Conservation (phyloP, 805 yeast genomes). For the Wickerhamiella galacta region DNA sequence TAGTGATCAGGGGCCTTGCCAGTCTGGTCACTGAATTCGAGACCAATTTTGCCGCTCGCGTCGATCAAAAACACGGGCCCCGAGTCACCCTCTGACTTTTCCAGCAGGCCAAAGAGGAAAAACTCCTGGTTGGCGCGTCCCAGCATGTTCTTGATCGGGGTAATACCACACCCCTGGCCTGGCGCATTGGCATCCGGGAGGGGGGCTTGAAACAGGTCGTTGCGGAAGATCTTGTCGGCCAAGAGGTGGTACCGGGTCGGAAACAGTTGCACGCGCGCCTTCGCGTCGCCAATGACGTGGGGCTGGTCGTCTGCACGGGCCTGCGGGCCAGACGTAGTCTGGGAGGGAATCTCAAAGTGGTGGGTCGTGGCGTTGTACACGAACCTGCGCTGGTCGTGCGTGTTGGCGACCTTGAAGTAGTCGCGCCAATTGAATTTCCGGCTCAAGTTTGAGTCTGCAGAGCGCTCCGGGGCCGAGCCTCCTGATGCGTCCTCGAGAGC, state of each 20-base stretch:
- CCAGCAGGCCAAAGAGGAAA: conserved; percentile 59
- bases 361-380: conserved; percentile 26
- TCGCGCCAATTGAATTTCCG: conserved; percentile 46
- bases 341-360: conserved; percentile 31
- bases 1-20: conserved; percentile 47
- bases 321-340: background rate
- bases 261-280: conserved; percentile 15
- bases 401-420: conserved; percentile 48
- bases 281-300: conserved; percentile 13
- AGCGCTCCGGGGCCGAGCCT: background rate
- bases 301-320: conserved; percentile 8
- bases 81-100: conserved; percentile 31
- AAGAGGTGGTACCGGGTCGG: conserved; percentile 41
- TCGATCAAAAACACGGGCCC: conserved; percentile 69
- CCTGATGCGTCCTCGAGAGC: conserved; percentile 1
- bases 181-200: conserved; percentile 9
- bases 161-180: conserved; percentile 26
- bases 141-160: conserved; percentile 64
- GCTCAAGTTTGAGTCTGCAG: background rate
- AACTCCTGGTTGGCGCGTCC: conserved; percentile 73
- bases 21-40: conserved; percentile 40
- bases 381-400: conserved; percentile 31
- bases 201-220: conserved; percentile 46
- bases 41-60: conserved; percentile 51
- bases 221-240: conserved; percentile 56